Evolutionary conservation across 140 eudicot species (phyloP), one percentile per base, ranked within the genome.

Genomic region (Erigeron philadelphicus): DNA sequence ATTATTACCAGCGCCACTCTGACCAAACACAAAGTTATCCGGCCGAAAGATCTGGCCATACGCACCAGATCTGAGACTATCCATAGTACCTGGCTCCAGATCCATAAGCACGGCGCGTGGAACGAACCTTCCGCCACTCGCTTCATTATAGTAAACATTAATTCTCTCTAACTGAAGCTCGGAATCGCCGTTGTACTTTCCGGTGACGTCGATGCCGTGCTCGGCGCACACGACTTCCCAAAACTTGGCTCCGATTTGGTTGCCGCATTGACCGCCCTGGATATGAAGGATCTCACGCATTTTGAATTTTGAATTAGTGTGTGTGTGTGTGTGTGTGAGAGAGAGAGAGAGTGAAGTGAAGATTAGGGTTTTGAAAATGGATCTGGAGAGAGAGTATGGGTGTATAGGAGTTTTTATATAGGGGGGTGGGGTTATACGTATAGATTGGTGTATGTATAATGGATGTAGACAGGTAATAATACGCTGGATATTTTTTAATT

Each of bases 21-120:
- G 85, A 5, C 85, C 85, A 40, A 81, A 81, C 3, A 76, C 85
- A 16, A 81, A 81, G 72, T 81, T 81, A 73, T 81, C 85, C 1
- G 82, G 85, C 23, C 82, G 31, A 17, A 81, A 81, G 58, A 81
- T 81, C 59, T 67, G 67, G 1, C 75, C 75, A 3, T 71, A 71
- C 0, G 68, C 45, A 0, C 76, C 60, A 71, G 76, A 71, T 71
- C 60, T 59, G 47, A 71, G 47, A 8, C 76, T 71, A 25, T 71
- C 68, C 76, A 71, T 71, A 7, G 68, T 71, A 19, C 68, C 76
- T 7, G 76, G 76, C 68, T 58, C 76, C 47, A 71, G 60, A 47
- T 71, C 68, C 76, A 71, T 60, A 54, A 71, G 68, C 7, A 71
- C 68, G 7, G 76, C 76, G 17, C 68, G 76, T 25, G 76, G 76